Evolutionary conservation across 345 rosid species (phyloP).

Genomic region (Sonneratia alba): DNA sequence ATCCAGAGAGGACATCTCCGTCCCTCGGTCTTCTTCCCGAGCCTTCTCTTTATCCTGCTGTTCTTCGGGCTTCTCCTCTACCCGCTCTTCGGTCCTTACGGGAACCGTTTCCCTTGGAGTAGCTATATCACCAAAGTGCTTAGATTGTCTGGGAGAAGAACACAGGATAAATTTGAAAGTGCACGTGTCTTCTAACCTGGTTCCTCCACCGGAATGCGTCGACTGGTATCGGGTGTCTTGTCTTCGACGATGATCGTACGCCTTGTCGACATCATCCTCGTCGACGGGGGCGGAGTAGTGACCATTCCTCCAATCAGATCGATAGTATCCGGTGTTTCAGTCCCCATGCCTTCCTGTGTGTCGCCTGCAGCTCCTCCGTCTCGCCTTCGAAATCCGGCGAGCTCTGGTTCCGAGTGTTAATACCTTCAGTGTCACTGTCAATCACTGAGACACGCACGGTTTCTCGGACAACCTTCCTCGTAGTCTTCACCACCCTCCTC

Average conservation of each 20-base stretch:
- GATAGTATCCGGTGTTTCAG: not conserved
- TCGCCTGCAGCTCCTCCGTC: not conserved
- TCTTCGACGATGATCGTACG: conserved; percentile 6
- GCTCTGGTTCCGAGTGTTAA: not conserved
- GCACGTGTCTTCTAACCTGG: not conserved
- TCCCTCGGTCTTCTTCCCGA: not conserved
- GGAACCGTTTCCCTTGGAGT: not conserved
- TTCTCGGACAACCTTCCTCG: conserved; percentile 30
- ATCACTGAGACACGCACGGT: conserved; percentile 24
- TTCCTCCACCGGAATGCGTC: not conserved
- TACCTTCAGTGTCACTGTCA: conserved; percentile 11
- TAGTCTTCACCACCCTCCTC: conserved; percentile 19
- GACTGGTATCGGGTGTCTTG: not conserved
- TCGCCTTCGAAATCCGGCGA: not conserved
- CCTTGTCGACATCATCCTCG: not conserved
- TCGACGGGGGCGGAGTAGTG: not conserved
- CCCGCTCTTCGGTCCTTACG: not conserved
- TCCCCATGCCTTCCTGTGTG: not conserved
- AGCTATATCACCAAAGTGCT: not conserved
- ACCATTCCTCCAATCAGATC: not conserved
- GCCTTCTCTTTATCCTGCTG: not conserved
- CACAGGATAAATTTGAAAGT: too few relatives aligned
- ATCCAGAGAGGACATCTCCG: not conserved
- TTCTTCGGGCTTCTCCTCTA: not conserved
- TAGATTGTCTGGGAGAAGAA: not conserved